These are phyloP conservation scores for Phytophthora pini DNA, from an alignment of 352 stramenopile species.

Conservation along the genomic window DNA sequence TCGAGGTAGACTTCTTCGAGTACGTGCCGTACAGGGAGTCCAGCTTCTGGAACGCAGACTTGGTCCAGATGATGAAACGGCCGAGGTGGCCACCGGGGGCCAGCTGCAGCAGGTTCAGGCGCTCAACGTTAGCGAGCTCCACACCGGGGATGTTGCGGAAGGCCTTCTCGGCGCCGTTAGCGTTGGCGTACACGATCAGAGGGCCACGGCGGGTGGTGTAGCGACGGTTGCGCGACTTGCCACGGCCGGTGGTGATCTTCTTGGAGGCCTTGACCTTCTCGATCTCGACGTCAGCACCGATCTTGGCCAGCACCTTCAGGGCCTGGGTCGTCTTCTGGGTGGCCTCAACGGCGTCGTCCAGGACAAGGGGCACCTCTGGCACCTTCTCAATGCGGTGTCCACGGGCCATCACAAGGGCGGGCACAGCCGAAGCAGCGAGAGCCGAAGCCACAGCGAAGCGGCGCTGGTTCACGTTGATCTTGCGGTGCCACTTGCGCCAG, in stretches of 20 bases:
- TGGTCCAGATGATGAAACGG: slow-evolving; percentile 99
- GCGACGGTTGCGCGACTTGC: slow-evolving; percentile 98
- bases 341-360: slow-evolving; percentile 93
- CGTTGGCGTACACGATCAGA: slow-evolving; percentile 97
- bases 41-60: slow-evolving; percentile 97
- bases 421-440: slow-evolving; percentile 96
- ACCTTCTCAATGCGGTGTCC: slow-evolving; percentile 98
- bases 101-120: slow-evolving; percentile 98
- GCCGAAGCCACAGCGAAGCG: slow-evolving; percentile 97
- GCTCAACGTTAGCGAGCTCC: slow-evolving; percentile 97
- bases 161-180: slow-evolving; percentile 93
- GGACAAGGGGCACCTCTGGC: slow-evolving; percentile 97
- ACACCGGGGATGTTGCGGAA: slow-evolving; percentile 99
- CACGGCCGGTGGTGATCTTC: slow-evolving; percentile 97
- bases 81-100: slow-evolving; percentile 98
- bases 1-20: slow-evolving; percentile 90
- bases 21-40: slow-evolving; percentile 97
- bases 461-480: slow-evolving; percentile 99
- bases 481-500: slow-evolving; percentile 99
- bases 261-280: slow-evolving; percentile 98
- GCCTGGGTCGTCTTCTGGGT: slow-evolving; percentile 97
- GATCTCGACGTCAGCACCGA: slow-evolving; percentile 96
- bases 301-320: slow-evolving; percentile 93
- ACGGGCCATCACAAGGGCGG: slow-evolving; percentile 97
- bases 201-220: slow-evolving; percentile 96